phyloP scores from a whole-genome alignment of 305 asterid species.

The Fraxinus angustifolia region DNA sequence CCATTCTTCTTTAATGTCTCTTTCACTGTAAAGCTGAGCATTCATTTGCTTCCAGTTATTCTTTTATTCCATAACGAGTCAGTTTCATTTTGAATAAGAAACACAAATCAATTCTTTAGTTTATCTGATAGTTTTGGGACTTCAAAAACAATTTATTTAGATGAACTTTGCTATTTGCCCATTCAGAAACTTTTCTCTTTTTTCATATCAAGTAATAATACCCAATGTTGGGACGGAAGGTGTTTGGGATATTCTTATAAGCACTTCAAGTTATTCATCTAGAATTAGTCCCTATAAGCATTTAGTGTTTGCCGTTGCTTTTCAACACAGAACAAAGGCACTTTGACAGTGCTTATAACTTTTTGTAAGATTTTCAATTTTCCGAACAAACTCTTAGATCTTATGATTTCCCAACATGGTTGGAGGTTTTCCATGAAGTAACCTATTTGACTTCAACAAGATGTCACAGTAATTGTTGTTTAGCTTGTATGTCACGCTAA shows the following conservation, averaged over 20 bases:
- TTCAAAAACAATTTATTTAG: not conserved
- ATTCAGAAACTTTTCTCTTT: not conserved
- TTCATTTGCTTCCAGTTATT: not conserved
- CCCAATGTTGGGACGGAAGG: constrained; percentile 10
- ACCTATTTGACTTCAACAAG: not conserved
- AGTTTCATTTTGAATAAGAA: not conserved
- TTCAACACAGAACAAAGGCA: not conserved
- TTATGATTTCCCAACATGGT: not conserved
- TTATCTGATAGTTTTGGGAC: constrained; percentile 1
- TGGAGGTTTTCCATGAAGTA: not conserved
- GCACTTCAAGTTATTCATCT: not conserved
- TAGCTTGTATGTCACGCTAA: constrained; percentile 8
- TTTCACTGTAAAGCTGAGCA: constrained; percentile 3
- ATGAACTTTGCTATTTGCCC: not conserved
- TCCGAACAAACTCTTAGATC: not conserved
- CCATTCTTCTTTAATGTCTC: constrained; percentile 3
- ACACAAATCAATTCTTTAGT: not conserved
- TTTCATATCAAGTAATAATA: not conserved
- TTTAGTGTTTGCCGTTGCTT: not conserved
- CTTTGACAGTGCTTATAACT: not conserved
- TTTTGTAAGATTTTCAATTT: not conserved
- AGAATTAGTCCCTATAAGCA: not conserved
- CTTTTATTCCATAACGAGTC: constrained; percentile 1
- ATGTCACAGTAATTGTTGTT: not conserved
- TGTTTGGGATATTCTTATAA: not conserved